Base-by-base conservation (phyloP, 2,329 filamentous ascomycete species). In the Colletotrichum higginsianum region DNA sequence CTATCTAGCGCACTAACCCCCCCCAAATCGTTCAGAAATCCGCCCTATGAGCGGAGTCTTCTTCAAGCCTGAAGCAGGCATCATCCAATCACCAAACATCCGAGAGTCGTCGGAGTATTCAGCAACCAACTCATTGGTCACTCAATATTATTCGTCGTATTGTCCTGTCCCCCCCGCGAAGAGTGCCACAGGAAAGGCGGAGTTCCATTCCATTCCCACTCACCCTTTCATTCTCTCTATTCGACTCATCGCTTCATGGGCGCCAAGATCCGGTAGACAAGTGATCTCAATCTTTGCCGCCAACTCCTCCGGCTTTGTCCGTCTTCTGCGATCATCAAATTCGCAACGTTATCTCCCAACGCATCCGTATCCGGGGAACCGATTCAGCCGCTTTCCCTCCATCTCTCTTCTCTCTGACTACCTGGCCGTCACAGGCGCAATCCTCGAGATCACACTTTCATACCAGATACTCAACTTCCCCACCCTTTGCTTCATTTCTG, bases 11-110 rank as follows among this genome's bases (percentile, higher is more conserved):
- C 55, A 21, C 18, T 23, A 44, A 26, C 21, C 30, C 35, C 21
- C 21, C 64, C 42, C 50, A 49, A 47, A 62, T 21, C 56, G 23
- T 23, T 47, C 46, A 21, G 44, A 40, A 42, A 23, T 57, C 50
- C 58, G 68, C 68, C 69, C 53, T 68, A 63, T 47, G 50, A 60
- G 69, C 65, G 69, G 69, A 69, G 64, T 58, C 30, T n/a, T 16
- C 35, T 23, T 13, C 26, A 55, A 63, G 65, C 65, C 50, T 58
- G 40, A 23, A 57, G 53, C 42, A 30, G 30, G 55, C 30, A 61
- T 60, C 5, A 26, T 23, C 68, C 68, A 71, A 71, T 71, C 53
- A 61, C 44, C 58, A 63, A 38, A 68, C 58, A 63, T 68, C 69
- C 69, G 69, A 60, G 23, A 16, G 18, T 15, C 42, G 15, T 53